phyloP scores from a whole-genome alignment of 768 basidiomycete genomes.

The Rhizopogon salebrosus region DNA sequence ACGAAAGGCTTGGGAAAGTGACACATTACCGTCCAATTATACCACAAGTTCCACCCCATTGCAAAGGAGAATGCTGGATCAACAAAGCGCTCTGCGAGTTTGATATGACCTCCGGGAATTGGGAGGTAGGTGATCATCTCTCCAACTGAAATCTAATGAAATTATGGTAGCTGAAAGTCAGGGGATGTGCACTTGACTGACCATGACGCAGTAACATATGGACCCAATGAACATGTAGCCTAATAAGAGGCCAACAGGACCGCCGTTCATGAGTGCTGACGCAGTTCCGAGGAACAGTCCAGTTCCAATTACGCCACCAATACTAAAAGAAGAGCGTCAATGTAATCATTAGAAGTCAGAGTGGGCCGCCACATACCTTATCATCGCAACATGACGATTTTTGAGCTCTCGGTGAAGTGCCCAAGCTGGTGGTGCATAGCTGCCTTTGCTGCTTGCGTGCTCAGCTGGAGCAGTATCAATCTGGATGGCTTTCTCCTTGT shows the following conservation, averaged over 20 bases:
- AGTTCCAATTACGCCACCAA: constrained; percentile 39
- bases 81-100: constrained; percentile 43
- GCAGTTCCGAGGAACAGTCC: constrained; percentile 32
- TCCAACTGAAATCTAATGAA: constrained; percentile 26
- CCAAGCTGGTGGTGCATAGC: neutral
- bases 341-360: neutral
- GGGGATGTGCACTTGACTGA: constrained; percentile 21
- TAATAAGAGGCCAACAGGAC: constrained; percentile 43
- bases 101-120: constrained; percentile 41
- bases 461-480: neutral
- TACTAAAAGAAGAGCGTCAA: constrained; percentile 9
- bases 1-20: constrained; percentile 4
- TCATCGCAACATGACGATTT: constrained; percentile 32
- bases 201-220: constrained; percentile 36
- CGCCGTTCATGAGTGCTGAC: constrained; percentile 32
- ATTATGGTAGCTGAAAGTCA: neutral
- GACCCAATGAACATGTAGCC: constrained; percentile 34
- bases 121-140: constrained; percentile 45
- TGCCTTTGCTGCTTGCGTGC: neutral
- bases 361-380: constrained; percentile 15
- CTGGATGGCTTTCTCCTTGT: neutral
- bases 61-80: constrained; percentile 42
- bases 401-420: constrained; percentile 24
- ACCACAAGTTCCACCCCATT: constrained; percentile 39
- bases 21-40: constrained; percentile 27